Conservation (phyloP, 208 protist genomes). For the Trypanosomatidae sp. region DNA sequence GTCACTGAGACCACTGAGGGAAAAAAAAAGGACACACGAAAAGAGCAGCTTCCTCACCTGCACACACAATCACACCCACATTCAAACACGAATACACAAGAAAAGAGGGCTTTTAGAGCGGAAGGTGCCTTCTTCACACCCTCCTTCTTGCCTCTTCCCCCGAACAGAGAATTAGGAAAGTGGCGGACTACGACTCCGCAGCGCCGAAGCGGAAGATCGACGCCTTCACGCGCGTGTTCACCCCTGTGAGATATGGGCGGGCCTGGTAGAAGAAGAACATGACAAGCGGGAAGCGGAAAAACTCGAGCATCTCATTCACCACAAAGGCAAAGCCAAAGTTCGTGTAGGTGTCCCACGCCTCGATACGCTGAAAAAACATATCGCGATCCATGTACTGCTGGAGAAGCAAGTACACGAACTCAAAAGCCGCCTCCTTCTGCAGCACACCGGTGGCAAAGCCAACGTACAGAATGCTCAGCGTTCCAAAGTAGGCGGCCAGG, state of each 20-base stretch:
- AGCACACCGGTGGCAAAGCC: conserved; percentile 65
- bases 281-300: conserved; percentile 74
- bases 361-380: conserved; percentile 67
- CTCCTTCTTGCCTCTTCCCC: too few relatives aligned
- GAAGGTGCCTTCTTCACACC: too few relatives aligned
- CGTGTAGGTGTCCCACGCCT: conserved; percentile 82
- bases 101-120: too few relatives aligned
- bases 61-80: not conserved
- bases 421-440: conserved; percentile 74
- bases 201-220: conserved; percentile 68
- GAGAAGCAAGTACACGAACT: conserved; percentile 71
- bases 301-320: conserved; percentile 81
- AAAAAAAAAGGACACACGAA: too few relatives aligned
- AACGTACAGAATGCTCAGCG: conserved; percentile 64
- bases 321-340: conserved; percentile 92
- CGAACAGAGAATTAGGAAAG: too few relatives aligned
- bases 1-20: too few relatives aligned
- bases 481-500: conserved; percentile 50
- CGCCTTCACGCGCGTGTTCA: conserved; percentile 52
- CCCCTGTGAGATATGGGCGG: conserved; percentile 52
- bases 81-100: too few relatives aligned
- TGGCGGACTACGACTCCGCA: conserved; percentile 42
- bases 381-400: conserved; percentile 62
- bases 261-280: conserved; percentile 79
- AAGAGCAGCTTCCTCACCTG: not conserved